Evolutionary conservation across 1,284 basidiomycete genomes (phyloP), one percentile per base, ranked within the genome.

Genomic region (Trichosporon faecale): DNA sequence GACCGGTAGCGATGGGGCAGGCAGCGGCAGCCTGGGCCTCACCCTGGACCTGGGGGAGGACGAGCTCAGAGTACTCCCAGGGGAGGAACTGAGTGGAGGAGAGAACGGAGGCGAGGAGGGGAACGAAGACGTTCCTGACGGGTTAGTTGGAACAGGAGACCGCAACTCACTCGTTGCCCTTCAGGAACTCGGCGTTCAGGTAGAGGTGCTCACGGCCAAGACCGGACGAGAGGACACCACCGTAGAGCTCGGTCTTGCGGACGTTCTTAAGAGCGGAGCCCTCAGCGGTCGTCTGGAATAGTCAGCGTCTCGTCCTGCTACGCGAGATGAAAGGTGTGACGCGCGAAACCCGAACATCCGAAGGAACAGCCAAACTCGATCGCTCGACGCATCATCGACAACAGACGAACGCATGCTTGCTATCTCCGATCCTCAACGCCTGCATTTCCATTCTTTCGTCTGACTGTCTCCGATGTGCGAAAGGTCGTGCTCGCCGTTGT

Each of bases 191-290:
- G 73, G 96, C 94, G 64, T 92, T 96, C 77, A 95, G 85, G 74
- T 93, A 89, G 64, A 99, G 88, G 85, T 98, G 91, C 86, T 99
- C 96, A 78, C 95, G 88, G 52, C 91, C 89, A 76, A 98, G 86
- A 74, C 88, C 90, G 70, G 94, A 87, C 63, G 94, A 95, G 75
- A 99, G 88, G 68, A 96, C 89, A 82, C 95, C 96, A 73, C 96
- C 97, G 83, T 93, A 93, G 68, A 98, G 88, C 85, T 99, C 96
- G 72, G 92, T 89, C 84, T 98, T 94, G 75, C 96, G 90, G 74
- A 95, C 89, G 64, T 92, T 93, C 75, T 91, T 92, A 82, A 99
- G 87, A 66, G 94, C 91, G 65, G 95, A 96, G 76, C 94, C 90
- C 78, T 90, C 89, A 73, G 86, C 85, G 60, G 92, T 94, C 84